These are phyloP conservation scores for Candida pseudofarinosa DNA, from an alignment of 805 yeast genomes.

Conservation along the genomic window DNA sequence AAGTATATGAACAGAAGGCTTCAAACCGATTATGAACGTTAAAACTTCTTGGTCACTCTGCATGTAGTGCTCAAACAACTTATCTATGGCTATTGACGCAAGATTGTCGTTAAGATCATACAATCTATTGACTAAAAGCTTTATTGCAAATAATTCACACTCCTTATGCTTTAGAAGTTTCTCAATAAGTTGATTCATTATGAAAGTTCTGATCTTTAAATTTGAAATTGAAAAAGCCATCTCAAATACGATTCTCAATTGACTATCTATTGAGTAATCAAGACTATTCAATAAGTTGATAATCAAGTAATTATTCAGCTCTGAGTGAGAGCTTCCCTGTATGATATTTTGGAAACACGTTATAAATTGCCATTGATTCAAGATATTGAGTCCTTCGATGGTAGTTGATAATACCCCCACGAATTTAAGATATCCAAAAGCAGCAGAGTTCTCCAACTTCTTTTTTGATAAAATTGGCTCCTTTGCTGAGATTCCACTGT, in stretches of 20 bases:
- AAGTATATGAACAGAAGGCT: conserved; percentile 49
- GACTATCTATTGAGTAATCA: conserved; percentile 58
- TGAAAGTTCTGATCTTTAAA: conserved; percentile 47
- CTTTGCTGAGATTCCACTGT: conserved; percentile 64
- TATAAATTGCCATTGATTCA: conserved; percentile 82
- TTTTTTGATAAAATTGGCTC: conserved; percentile 69
- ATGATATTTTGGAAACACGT: conserved; percentile 74
- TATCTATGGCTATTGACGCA: conserved; percentile 15
- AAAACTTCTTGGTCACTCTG: conserved; percentile 36
- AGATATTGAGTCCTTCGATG: conserved; percentile 58
- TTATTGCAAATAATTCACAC: conserved; percentile 46
- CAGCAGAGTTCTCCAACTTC: conserved; percentile 59
- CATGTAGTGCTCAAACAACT: conserved; percentile 17
- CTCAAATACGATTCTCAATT: conserved; percentile 60
- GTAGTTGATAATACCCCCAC: conserved; percentile 67
- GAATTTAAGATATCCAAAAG: conserved; percentile 74
- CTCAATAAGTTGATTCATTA: conserved; percentile 51
- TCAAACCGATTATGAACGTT: conserved; percentile 45
- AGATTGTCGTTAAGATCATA: conserved; percentile 53
- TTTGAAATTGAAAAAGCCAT: conserved; percentile 61
- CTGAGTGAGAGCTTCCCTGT: conserved; percentile 33
- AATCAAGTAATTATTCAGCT: conserved; percentile 48
- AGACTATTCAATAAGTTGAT: conserved; percentile 56
- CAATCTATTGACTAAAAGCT: conserved; percentile 58
- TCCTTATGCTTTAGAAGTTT: conserved; percentile 31